phyloP scores from a whole-genome alignment of 805 yeast species.

The Suhomyces pyralidae region DNA sequence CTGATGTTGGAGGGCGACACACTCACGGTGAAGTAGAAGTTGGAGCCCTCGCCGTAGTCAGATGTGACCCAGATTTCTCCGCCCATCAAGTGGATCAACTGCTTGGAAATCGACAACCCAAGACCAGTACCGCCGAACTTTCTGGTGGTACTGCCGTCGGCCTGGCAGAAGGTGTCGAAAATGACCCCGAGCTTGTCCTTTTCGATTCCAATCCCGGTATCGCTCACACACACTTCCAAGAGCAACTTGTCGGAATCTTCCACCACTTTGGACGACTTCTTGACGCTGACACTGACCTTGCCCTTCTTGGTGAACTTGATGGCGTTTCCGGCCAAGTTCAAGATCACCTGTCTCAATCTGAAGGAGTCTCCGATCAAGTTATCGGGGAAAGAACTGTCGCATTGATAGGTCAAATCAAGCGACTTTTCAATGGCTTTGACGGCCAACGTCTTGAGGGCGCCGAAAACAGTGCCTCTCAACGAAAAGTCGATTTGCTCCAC shows the following conservation, averaged over 20 bases:
- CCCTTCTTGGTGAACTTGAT: slow-evolving; percentile 84
- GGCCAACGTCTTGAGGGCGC: slow-evolving; percentile 84
- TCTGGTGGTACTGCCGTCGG: slow-evolving; percentile 90
- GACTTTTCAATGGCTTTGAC: slow-evolving; percentile 88
- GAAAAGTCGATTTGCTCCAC: slow-evolving; percentile 87
- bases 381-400: slow-evolving; percentile 86
- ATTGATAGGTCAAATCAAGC: slow-evolving; percentile 72
- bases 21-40: slow-evolving; percentile 75
- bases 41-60: slow-evolving; percentile 74
- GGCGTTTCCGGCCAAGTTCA: slow-evolving; percentile 86
- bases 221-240: slow-evolving; percentile 82
- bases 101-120: slow-evolving; percentile 84
- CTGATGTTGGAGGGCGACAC: slow-evolving; percentile 70
- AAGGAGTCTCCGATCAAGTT: slow-evolving; percentile 85
- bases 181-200: slow-evolving; percentile 80
- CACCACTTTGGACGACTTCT: slow-evolving; percentile 42
- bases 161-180: slow-evolving; percentile 88
- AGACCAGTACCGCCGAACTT: slow-evolving; percentile 93
- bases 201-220: slow-evolving; percentile 88
- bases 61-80: slow-evolving; percentile 93
- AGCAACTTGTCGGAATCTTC: slow-evolving; percentile 44
- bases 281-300: slow-evolving; percentile 72
- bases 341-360: slow-evolving; percentile 80
- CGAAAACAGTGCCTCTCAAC: slow-evolving; percentile 82
- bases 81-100: slow-evolving; percentile 85